Base-by-base conservation (phyloP, 495 filamentous ascomycete species). In the Penicillium maclennaniae region DNA sequence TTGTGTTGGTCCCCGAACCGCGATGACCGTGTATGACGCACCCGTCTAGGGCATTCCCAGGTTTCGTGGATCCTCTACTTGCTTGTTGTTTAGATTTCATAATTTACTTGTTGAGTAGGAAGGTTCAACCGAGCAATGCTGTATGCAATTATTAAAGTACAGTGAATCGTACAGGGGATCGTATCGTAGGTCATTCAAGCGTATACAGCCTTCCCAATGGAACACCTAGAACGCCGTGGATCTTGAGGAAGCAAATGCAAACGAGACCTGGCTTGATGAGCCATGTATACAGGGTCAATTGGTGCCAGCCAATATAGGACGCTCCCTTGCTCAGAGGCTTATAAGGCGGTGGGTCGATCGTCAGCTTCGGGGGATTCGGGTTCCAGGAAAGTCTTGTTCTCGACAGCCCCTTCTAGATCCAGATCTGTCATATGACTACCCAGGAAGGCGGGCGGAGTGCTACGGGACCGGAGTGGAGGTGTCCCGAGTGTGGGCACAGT, bases 401-500 rank as follows among this genome's bases (percentile, higher is more conserved):
- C 60, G 6, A 45, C 54, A 3, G 46, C 48, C 6, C 47, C 48
- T 15, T 58, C 53, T n/a, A 53, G 39, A 19, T 53, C 58, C 9
- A 59, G 42, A n/a, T 49, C 55, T 10, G 43, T 28, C 10, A 40
- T 47, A 37, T 44, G 57, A 3, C 60, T 56, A 38, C 62, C 62
- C 46, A 77, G 25, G 9, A 70, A n/a, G n/a, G n/a, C 62, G n/a
- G 72, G 68, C 6, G 73, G 73, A 38, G 69, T 75, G 31, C 73
- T 77, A n/a, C 60, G 65, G 17, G 73, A 66, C 28, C 70, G 66
- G 7, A 62, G 50, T 6, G 61, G 58, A 10, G 68, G 66, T 0
- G 59, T 60, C 15, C 45, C 59, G 41, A 65, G 44, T 6, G 63
- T 57, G 41, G 69, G 54, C 47, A 68, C 28, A 7, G 53, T 45